Evolutionary conservation across 192 early-diverging fungal genomes (phyloP).

Genomic region (Linnemannia elongata): DNA sequence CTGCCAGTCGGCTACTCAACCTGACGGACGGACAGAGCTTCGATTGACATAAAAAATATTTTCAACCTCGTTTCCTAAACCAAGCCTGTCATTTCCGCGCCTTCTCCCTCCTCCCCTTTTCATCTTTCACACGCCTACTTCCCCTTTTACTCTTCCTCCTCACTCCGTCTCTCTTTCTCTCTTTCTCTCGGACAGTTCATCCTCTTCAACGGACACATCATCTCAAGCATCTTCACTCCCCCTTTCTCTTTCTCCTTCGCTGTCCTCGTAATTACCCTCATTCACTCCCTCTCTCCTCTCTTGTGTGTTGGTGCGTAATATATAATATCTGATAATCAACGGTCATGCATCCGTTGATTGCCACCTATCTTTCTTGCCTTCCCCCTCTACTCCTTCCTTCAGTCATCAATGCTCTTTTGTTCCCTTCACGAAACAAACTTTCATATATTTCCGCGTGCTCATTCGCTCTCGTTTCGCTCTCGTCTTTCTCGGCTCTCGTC

Average conservation of each 20-base stretch:
- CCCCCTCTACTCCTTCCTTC: not conserved
- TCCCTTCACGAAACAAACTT: conserved; percentile 8
- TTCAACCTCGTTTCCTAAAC: not conserved
- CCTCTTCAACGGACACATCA: not conserved
- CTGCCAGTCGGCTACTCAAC: not conserved
- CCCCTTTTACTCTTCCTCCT: too few relatives aligned
- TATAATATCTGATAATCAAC: not conserved
- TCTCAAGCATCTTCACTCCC: too few relatives aligned
- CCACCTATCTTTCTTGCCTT: not conserved
- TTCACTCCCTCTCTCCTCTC: not conserved
- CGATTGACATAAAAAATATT: not conserved
- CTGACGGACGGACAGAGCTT: not conserved
- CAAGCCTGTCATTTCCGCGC: too few relatives aligned
- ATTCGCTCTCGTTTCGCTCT: conserved; percentile 3
- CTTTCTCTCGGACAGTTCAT: not conserved
- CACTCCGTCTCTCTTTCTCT: not conserved
- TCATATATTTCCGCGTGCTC: conserved; percentile 11
- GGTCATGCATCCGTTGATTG: not conserved
- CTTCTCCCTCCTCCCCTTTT: too few relatives aligned
- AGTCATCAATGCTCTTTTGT: not conserved
- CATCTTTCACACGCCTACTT: not conserved
- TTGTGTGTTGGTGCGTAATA: not conserved
- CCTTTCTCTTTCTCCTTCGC: not conserved
- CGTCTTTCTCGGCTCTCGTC: conserved; percentile 3
- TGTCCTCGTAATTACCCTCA: not conserved